phyloP scores from a whole-genome alignment of 805 yeast genomes.

The Lipomyces sp. region DNA sequence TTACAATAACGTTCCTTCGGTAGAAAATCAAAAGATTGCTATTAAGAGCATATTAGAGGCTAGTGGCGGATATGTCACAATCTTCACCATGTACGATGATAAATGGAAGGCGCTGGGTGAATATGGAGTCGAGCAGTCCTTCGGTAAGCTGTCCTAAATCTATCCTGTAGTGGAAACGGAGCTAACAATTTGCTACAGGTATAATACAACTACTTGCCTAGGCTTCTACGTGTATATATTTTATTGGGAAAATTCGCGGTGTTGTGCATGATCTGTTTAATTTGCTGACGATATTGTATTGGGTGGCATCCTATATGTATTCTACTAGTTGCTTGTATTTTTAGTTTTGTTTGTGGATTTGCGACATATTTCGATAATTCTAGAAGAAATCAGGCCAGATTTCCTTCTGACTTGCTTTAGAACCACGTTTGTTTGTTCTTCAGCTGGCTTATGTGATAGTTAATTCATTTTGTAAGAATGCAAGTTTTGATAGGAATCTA shows the following conservation, averaged over 20 bases:
- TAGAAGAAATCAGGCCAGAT: too few relatives aligned
- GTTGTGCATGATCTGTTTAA: too few relatives aligned
- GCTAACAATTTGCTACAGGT: background rate
- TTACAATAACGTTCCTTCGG: slow-evolving; percentile 79
- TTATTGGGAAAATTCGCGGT: background rate
- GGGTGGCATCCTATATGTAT: too few relatives aligned
- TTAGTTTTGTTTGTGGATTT: too few relatives aligned
- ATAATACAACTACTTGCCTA: background rate
- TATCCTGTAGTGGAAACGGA: background rate
- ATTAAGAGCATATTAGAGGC: slow-evolving; percentile 58
- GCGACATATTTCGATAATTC: too few relatives aligned
- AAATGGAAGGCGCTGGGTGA: slow-evolving; percentile 83
- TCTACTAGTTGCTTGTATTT: too few relatives aligned
- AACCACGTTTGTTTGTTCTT: too few relatives aligned
- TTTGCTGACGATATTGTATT: too few relatives aligned
- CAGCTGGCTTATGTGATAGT: too few relatives aligned
- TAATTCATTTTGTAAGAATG: too few relatives aligned
- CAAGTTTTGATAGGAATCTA: too few relatives aligned
- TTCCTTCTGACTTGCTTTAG: too few relatives aligned
- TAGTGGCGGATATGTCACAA: slow-evolving; percentile 56
- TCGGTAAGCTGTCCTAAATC: slow-evolving; percentile 47
- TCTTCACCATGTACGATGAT: slow-evolving; percentile 79
- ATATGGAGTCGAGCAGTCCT: slow-evolving; percentile 81
- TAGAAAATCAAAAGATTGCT: slow-evolving; percentile 60
- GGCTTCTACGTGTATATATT: background rate